Base-by-base conservation (phyloP, 768 basidiomycete species). In the Cystobasidiopsis lactophilus region DNA sequence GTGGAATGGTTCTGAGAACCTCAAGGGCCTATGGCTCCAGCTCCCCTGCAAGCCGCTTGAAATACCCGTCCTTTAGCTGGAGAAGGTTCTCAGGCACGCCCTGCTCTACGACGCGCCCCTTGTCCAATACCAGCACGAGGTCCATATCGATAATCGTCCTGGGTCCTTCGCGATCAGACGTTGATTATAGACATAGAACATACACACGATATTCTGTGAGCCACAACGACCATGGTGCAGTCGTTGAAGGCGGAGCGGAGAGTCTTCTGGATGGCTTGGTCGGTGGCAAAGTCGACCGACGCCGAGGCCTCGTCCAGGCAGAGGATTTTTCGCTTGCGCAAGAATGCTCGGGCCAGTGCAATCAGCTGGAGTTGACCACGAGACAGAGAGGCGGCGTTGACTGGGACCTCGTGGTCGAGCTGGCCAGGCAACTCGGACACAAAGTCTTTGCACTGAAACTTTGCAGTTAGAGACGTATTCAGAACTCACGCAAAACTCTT, bases 311-410 rank as follows among this genome's bases (percentile, higher is more conserved):
- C 56, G 24, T 57, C 52, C 16, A 57, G 47, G 10, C 40, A 26
- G 4, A 53, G 39, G 26, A 53, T 57, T 27, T 57, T 48, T 2
- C 56, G 44, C 26, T 52, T 39, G 14, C 52, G 56, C 47, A 49
- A 14, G 7, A 57, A 43, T 5, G 56, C 56, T 31, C 56, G 30
- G 43, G 56, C 56, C 23, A 57, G 39, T 16, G 55, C 57, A 33
- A 57, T 39, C 18, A 57, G 56, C 40, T 57, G 56, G 11, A 55
- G 44, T 30, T 57, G 56, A 14, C 56, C 56, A 3, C 55, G 29
- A 23, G 52, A 53, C 4, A 57, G 40, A 26, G 5, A 9, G 4
- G 37, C 49, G 7, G 19, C 49, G 21, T 50, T 50, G 54, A 41
- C 40, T 24, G 24, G 18, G 11, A 57, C 56, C 24, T 29, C 21